phyloP scores from a whole-genome alignment of 768 basidiomycete species.

The Trametes coccinea region DNA sequence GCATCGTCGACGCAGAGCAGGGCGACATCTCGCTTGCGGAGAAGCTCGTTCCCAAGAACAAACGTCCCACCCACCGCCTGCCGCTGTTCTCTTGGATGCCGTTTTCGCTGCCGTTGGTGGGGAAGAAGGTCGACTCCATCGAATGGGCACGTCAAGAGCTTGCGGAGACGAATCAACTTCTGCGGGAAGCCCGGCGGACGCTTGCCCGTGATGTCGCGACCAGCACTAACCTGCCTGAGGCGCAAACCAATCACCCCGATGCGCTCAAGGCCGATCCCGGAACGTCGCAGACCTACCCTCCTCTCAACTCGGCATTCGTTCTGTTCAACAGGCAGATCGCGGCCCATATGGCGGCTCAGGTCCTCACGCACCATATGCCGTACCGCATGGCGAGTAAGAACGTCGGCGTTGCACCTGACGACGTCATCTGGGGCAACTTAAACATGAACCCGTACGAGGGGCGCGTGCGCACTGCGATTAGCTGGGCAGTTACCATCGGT shows the following conservation, averaged over 20 bases:
- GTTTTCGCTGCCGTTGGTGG: slow-evolving; percentile 63
- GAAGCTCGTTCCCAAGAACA: slow-evolving; percentile 60
- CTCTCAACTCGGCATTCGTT: slow-evolving; percentile 70
- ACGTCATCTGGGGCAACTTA: slow-evolving; percentile 92
- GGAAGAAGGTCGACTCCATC: slow-evolving; percentile 91
- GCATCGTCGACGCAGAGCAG: slow-evolving; percentile 32
- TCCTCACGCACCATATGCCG: slow-evolving; percentile 76
- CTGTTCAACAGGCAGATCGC: slow-evolving; percentile 92
- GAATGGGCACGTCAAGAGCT: slow-evolving; percentile 87
- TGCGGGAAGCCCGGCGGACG: slow-evolving; percentile 29
- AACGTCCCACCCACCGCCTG: slow-evolving; percentile 82
- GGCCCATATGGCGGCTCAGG: slow-evolving; percentile 83
- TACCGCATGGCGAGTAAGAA: slow-evolving; percentile 78
- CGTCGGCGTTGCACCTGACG: slow-evolving; percentile 81
- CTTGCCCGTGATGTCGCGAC: slow-evolving; percentile 35
- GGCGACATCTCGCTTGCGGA: slow-evolving; percentile 31
- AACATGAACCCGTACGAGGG: slow-evolving; percentile 85
- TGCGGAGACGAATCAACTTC: slow-evolving; percentile 34
- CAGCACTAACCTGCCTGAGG: slow-evolving; percentile 21
- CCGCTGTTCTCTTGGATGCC: slow-evolving; percentile 49
- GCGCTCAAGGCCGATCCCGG: slow-evolving; percentile 26
- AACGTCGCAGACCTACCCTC: slow-evolving; percentile 34
- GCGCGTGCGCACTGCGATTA: slow-evolving; percentile 41
- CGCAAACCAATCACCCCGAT: slow-evolving; percentile 27
- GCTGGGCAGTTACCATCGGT: slow-evolving; percentile 74